phyloP scores from a whole-genome alignment of 768 basidiomycete species.

The Royoungia palumana region DNA sequence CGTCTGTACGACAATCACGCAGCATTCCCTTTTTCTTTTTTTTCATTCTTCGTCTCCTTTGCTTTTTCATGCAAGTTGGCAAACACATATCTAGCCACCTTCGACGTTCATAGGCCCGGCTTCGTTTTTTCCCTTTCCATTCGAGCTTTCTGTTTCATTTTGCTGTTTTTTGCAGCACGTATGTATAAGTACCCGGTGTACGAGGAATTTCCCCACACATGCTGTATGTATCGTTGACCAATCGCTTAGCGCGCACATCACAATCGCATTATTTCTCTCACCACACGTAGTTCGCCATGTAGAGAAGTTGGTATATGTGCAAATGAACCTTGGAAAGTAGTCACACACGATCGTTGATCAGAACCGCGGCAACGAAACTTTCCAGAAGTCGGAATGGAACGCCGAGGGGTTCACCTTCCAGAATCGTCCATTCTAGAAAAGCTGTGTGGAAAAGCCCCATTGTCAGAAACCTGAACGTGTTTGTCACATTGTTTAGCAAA shows the following conservation, averaged over 20 bases:
- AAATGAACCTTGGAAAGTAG: background rate
- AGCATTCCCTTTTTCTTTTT: conserved; percentile 2
- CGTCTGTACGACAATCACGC: conserved; percentile 22
- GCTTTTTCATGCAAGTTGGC: conserved; percentile 14
- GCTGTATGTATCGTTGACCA: conserved; percentile 20
- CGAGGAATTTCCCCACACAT: conserved; percentile 18
- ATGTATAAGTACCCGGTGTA: conserved; percentile 36
- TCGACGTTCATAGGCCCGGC: conserved; percentile 21
- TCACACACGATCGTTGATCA: background rate
- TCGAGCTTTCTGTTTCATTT: conserved; percentile 3
- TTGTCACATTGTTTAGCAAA: too few relatives aligned
- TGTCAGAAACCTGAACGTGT: background rate
- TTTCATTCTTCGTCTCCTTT: conserved; percentile 8
- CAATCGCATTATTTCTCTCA: background rate
- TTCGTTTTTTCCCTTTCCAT: conserved; percentile 8
- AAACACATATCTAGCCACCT: conserved; percentile 25
- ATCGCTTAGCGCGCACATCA: conserved; percentile 1
- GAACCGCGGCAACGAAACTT: background rate
- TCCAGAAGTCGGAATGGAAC: conserved; percentile 11
- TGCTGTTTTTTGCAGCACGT: conserved; percentile 17
- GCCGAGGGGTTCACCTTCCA: background rate
- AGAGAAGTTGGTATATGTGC: background rate
- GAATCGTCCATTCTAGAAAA: background rate
- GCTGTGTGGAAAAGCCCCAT: background rate
- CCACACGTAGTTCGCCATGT: conserved; percentile 2